Base-by-base conservation (phyloP, 345 rosid genomes). In the Streptanthus diversifolius region DNA sequence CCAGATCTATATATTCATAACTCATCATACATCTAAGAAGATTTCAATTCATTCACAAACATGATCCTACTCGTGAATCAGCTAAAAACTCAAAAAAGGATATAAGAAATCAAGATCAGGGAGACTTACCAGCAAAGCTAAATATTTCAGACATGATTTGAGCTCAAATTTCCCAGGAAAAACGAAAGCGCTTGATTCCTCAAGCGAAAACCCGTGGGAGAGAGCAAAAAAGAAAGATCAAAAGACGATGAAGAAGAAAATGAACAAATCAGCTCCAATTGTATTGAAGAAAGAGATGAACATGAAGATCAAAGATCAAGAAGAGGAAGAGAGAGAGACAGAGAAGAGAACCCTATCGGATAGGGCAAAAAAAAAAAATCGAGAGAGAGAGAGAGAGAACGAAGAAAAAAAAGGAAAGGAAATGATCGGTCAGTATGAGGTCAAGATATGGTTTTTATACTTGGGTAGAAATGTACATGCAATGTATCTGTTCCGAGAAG, bases 341-440 rank as follows among this genome's bases (percentile, higher is more conserved):
- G 52, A 33, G 22, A 66, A 55, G 71, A 54, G 8, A 91, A 89
- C 97, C 97, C 97, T 91, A 88, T 78, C 53, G 65, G 67, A 86
- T 73, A 88, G 97, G 97, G 99, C 75, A 86, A 89, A 91, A 88
- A 91, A 52, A 88, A 90, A 33, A 35, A 8, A 0, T 3, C 1
- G 1, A 2, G 7, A 17, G 43, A 4, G 27, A 21, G 27, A 30
- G 25, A 10, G 17, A 39, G 88, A 88, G 90, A 80, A 78, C 89
- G 79, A 77, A 79, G 80, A 85, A 85, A 86, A 32, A 36, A 30
- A 3, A 14, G 35, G 8, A 71, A 27, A 54, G 18, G 24, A 62
- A 51, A 72, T 45, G 81, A 71, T 62, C 21, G 67, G 74, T 52
- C 40, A 41, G 70, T 33, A 14, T 11, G 61, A 55, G 80, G 80